A percentile compares a stretch with the other conserved stretches of the same genome.
These are phyloP conservation scores for Hypoxylon fuscum DNA, from an alignment of 495 filamentous ascomycete species.

Conservation along the genomic window DNA sequence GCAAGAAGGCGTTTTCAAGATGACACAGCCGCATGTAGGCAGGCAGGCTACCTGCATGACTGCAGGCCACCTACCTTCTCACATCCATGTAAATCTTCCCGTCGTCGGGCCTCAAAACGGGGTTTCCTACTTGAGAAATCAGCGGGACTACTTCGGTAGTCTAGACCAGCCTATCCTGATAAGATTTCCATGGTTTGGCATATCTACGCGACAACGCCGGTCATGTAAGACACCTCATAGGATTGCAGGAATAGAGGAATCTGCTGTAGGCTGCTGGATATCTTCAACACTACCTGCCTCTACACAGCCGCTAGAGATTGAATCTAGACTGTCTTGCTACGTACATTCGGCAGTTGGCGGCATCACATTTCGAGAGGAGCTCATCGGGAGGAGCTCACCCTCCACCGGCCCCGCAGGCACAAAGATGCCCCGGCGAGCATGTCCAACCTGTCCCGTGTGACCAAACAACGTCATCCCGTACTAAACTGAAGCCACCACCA, in stretches of 20 bases:
- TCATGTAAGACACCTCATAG: constrained; percentile 4
- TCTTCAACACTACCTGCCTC: neutral
- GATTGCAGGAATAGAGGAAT: constrained; percentile 37
- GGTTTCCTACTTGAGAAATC: constrained; percentile 14
- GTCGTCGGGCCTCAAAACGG: constrained; percentile 12
- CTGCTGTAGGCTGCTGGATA: neutral
- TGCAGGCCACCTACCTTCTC: neutral
- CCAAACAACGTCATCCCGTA: constrained; percentile 29
- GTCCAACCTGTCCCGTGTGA: neutral
- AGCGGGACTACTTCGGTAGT: neutral
- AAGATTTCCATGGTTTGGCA: constrained; percentile 11
- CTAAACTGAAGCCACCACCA: constrained; percentile 33
- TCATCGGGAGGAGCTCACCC: constrained; percentile 10
- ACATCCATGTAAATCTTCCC: neutral
- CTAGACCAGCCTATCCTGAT: constrained; percentile 12
- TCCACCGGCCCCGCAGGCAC: constrained; percentile 16
- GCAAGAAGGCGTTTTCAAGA: too few relatives aligned
- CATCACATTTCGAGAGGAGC: neutral
- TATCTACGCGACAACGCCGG: neutral
- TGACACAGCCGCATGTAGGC: too few relatives aligned
- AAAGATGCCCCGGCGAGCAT: constrained; percentile 25
- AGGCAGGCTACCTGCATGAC: neutral
- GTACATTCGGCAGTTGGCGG: constrained; percentile 18
- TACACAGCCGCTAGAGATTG: neutral
- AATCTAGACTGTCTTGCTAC: neutral